Evolutionary conservation across 164 flowering plant genomes (phyloP).

Genomic region (Macadamia tetraphylla): DNA sequence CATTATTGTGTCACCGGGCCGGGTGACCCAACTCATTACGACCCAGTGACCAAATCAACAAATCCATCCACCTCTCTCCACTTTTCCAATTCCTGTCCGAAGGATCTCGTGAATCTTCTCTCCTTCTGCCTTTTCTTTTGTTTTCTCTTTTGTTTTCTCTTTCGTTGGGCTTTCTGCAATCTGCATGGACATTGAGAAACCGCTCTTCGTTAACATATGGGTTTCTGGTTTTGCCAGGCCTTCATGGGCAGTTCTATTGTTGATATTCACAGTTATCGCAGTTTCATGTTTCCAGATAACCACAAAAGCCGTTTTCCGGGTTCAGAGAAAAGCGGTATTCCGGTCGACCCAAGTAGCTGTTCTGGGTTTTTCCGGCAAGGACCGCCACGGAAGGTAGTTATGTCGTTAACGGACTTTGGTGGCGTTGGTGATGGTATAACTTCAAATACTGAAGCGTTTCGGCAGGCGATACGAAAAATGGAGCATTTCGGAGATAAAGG

Average conservation of each 20-base stretch:
- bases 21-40: too few relatives aligned
- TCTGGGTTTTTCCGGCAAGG: slow-evolving; percentile 34
- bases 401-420: slow-evolving; percentile 73
- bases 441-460: slow-evolving; percentile 73
- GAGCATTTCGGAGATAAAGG: slow-evolving; percentile 41
- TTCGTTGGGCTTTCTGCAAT: background rate
- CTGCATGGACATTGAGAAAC: slow-evolving; percentile 32
- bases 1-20: too few relatives aligned
- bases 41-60: too few relatives aligned
- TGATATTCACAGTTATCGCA: slow-evolving; percentile 31
- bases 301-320: slow-evolving; percentile 21
- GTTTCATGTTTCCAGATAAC: slow-evolving; percentile 35
- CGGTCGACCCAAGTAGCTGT: slow-evolving; percentile 24
- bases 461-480: slow-evolving; percentile 52
- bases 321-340: slow-evolving; percentile 1
- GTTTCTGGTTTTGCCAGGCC: slow-evolving; percentile 22
- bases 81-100: too few relatives aligned
- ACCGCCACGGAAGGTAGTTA: slow-evolving; percentile 32
- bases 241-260: slow-evolving; percentile 30
- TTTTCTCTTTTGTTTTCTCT: too few relatives aligned
- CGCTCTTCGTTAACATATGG: slow-evolving; percentile 8
- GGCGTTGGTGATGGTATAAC: slow-evolving; percentile 89
- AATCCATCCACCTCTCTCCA: too few relatives aligned
- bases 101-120: too few relatives aligned
- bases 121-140: too few relatives aligned